Conservation (phyloP, 1,284 basidiomycete species). For the Trichosporon coremiiforme region DNA sequence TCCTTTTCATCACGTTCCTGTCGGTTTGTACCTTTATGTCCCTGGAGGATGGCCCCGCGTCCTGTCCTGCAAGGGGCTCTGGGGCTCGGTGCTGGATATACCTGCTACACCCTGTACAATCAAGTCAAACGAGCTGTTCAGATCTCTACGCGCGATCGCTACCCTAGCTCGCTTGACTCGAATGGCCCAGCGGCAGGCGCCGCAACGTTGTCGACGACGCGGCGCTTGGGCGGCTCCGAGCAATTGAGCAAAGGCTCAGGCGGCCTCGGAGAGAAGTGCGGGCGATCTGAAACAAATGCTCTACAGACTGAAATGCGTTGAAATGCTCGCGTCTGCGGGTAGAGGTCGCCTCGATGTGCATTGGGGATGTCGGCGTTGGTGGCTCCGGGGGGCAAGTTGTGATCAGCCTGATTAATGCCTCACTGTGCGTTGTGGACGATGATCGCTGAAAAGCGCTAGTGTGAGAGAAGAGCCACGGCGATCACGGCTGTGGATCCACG, state of each 20-base stretch:
- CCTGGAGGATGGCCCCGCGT: neutral
- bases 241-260: neutral
- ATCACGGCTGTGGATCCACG: neutral
- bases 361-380: neutral
- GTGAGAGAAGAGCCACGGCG: neutral
- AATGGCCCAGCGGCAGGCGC: too few relatives aligned
- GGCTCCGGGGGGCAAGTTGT: neutral
- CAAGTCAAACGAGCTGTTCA: neutral
- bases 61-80: neutral
- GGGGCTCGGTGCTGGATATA: neutral
- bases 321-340: neutral
- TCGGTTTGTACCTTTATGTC: neutral
- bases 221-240: neutral
- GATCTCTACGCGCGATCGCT: neutral
- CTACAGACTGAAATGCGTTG: neutral
- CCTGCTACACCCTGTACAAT: neutral
- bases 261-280: neutral
- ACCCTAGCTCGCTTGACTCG: neutral
- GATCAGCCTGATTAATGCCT: too few relatives aligned
- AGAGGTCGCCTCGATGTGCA: neutral
- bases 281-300: slow-evolving; percentile 3
- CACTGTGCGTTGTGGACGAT: neutral
- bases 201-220: neutral
- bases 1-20: neutral
- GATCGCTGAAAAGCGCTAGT: neutral